Percentiles rank a stretch among this genome's conserved stretches.
These are phyloP conservation scores for Wickerhamomyces canadensis DNA, from an alignment of 805 yeast species.

Conservation along the genomic window DNA sequence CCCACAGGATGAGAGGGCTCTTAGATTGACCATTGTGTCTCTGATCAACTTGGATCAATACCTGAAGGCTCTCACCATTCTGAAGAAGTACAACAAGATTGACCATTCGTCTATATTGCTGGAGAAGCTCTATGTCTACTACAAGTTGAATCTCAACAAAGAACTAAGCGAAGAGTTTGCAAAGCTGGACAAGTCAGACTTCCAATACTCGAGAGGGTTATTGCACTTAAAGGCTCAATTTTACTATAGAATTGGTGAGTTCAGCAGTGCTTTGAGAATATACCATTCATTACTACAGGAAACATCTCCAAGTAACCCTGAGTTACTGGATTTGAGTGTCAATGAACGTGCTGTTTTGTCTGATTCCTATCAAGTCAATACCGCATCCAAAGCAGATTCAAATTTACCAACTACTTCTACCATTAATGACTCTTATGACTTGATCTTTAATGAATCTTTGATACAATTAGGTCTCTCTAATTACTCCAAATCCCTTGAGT, in stretches of 20 bases:
- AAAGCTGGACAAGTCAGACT: slow-evolving; percentile 12
- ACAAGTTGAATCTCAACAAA: slow-evolving; percentile 41
- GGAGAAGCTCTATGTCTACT: slow-evolving; percentile 59
- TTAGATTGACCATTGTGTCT: slow-evolving; percentile 49
- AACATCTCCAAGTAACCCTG: slow-evolving; percentile 30
- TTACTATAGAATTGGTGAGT: slow-evolving; percentile 44
- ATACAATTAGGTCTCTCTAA: slow-evolving; percentile 42
- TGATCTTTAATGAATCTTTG: slow-evolving; percentile 58
- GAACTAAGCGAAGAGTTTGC: slow-evolving; percentile 25
- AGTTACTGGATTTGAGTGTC: slow-evolving; percentile 49
- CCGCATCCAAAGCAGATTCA: slow-evolving; percentile 5
- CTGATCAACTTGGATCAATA: slow-evolving; percentile 63
- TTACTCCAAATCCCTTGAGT: slow-evolving; percentile 32
- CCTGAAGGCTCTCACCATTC: slow-evolving; percentile 40
- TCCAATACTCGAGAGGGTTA: slow-evolving; percentile 31
- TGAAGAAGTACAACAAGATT: slow-evolving; percentile 31
- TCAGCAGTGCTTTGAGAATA: slow-evolving; percentile 42
- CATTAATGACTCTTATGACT: slow-evolving; percentile 45
- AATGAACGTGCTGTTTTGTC: slow-evolving; percentile 67
- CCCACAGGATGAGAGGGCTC: slow-evolving; percentile 26
- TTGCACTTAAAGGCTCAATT: slow-evolving; percentile 49
- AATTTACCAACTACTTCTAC: slow-evolving; percentile 16
- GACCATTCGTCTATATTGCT: slow-evolving; percentile 34
- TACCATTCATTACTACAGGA: slow-evolving; percentile 41
- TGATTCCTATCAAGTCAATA: slow-evolving; percentile 28